These are phyloP conservation scores for Heimioporus sp. DNA, from an alignment of 768 basidiomycete species.

Conservation along the genomic window DNA sequence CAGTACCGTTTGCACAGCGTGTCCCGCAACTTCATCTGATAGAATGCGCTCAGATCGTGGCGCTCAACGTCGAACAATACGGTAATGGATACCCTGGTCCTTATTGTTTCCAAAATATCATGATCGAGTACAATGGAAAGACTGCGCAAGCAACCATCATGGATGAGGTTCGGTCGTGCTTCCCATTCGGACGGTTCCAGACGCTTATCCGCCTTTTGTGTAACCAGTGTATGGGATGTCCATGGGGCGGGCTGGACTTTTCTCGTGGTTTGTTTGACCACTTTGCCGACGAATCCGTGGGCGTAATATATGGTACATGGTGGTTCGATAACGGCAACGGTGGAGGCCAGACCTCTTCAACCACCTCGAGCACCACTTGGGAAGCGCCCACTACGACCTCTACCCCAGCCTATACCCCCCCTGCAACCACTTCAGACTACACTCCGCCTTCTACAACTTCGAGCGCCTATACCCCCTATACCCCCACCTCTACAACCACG, in stretches of 20 bases:
- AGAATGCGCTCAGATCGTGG: slow-evolving; percentile 46
- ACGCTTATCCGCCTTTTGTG: not conserved
- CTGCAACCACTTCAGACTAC: slow-evolving; percentile 15
- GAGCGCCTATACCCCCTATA: slow-evolving; percentile 11
- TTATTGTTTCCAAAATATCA: slow-evolving; percentile 59
- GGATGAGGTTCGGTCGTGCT: slow-evolving; percentile 49
- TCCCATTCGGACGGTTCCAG: not conserved
- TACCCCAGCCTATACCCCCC: slow-evolving; percentile 18
- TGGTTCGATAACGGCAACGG: slow-evolving; percentile 43
- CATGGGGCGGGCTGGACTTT: slow-evolving; percentile 64
- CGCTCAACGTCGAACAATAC: slow-evolving; percentile 51
- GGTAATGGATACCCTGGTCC: slow-evolving; percentile 63
- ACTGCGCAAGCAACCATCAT: slow-evolving; percentile 54
- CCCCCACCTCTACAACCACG: slow-evolving; percentile 17
- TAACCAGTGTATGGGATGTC: slow-evolving; percentile 63
- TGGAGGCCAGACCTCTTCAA: slow-evolving; percentile 8
- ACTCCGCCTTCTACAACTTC: slow-evolving; percentile 18
- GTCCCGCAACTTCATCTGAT: slow-evolving; percentile 2
- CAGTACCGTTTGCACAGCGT: slow-evolving; percentile 16
- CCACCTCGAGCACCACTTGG: slow-evolving; percentile 16
- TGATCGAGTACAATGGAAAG: slow-evolving; percentile 60
- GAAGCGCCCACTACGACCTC: slow-evolving; percentile 21
- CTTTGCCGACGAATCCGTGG: slow-evolving; percentile 48
- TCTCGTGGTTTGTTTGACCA: slow-evolving; percentile 61
- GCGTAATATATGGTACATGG: slow-evolving; percentile 66